These are phyloP conservation scores for Ustilago loliicola DNA, from an alignment of 1,284 basidiomycete genomes.

Conservation along the genomic window DNA sequence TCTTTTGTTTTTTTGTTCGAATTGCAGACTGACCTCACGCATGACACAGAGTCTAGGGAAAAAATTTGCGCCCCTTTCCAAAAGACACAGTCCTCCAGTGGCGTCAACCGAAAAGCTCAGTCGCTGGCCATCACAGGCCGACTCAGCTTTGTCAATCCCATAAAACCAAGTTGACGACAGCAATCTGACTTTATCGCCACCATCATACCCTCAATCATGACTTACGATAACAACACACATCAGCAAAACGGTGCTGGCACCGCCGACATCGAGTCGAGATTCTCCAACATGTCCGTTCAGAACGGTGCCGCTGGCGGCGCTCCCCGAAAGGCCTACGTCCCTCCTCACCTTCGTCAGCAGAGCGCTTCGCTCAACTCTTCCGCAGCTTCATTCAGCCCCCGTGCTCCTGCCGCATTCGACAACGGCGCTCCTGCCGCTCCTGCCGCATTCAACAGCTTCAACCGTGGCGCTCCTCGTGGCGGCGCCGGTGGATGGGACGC, in stretches of 20 bases:
- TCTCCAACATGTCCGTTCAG: constrained; percentile 72
- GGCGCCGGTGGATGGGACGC: constrained; percentile 57
- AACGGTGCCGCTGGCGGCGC: constrained; percentile 67
- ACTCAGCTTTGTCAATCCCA: constrained; percentile 24
- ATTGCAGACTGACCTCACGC: not conserved
- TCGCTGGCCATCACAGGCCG: not conserved
- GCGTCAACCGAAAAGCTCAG: not conserved
- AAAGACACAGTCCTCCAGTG: constrained; percentile 4
- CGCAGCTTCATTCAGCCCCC: constrained; percentile 50
- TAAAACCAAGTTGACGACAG: not conserved
- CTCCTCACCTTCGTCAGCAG: constrained; percentile 82
- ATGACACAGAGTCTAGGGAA: not conserved
- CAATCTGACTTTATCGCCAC: constrained; percentile 14
- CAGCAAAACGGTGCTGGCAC: constrained; percentile 72
- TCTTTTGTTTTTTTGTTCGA: no score
- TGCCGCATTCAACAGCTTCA: constrained; percentile 59
- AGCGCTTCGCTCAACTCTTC: constrained; percentile 65
- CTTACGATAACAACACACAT: constrained; percentile 61
- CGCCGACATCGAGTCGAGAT: constrained; percentile 83
- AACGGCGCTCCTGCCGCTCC: constrained; percentile 49
- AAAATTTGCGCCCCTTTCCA: constrained; percentile 6
- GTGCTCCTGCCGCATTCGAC: constrained; percentile 56
- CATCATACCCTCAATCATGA: constrained; percentile 53
- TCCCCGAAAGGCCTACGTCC: constrained; percentile 87
- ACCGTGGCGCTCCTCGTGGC: constrained; percentile 55